phyloP scores from a whole-genome alignment of 495 filamentous ascomycete species.

The Friedmanniomyces simplex region DNA sequence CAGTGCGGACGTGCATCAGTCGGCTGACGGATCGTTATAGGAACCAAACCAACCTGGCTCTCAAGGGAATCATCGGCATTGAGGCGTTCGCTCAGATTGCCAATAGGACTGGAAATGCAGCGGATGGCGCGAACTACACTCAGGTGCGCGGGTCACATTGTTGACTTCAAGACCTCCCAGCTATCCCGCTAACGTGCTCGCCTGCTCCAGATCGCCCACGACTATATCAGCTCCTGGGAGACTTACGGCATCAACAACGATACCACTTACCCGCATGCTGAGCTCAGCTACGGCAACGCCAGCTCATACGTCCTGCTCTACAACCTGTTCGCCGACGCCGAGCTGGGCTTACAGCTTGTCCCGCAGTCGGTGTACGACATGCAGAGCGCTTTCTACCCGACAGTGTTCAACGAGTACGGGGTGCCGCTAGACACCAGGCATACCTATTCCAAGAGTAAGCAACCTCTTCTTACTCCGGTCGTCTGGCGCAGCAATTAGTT shows the following conservation, averaged over 20 bases:
- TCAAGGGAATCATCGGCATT: constrained; percentile 34
- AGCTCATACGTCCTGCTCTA: constrained; percentile 46
- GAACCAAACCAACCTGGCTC: constrained; percentile 33
- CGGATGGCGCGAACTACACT: constrained; percentile 27
- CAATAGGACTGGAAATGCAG: constrained; percentile 21
- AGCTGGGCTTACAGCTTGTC: constrained; percentile 76
- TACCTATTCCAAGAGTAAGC: constrained; percentile 82
- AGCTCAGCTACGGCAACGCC: constrained; percentile 28
- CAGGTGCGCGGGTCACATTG: no score
- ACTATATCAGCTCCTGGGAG: constrained; percentile 30
- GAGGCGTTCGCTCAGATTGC: constrained; percentile 31
- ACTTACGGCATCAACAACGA: constrained; percentile 18
- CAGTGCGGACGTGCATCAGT: background rate
- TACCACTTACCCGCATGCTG: constrained; percentile 31
- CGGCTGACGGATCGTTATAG: no score
- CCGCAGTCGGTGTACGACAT: constrained; percentile 67
- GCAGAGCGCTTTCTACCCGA: constrained; percentile 78
- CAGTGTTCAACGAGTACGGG: constrained; percentile 71
- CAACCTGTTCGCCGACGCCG: constrained; percentile 74
- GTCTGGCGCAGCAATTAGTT: background rate
- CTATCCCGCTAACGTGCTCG: no score
- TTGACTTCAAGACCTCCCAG: no score
- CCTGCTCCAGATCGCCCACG: constrained; percentile 19
- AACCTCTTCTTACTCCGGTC: constrained; percentile 49
- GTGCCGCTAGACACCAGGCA: constrained; percentile 79